phyloP scores from a whole-genome alignment of 176 grass and related monocot species.

The Zoysia japonica region DNA sequence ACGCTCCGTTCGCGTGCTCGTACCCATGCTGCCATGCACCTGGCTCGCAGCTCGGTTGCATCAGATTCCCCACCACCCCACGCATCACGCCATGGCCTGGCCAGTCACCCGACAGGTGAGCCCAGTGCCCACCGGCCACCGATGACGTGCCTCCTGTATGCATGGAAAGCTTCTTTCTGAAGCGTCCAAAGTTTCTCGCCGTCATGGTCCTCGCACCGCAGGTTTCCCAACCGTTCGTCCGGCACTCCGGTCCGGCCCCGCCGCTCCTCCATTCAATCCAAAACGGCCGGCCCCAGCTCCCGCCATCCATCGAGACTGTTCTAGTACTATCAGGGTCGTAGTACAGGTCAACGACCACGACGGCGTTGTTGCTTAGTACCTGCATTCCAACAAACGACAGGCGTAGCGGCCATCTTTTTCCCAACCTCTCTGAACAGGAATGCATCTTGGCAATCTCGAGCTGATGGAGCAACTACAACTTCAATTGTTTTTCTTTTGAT shows the following conservation, averaged over 20 bases:
- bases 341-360: slow-evolving; percentile 36
- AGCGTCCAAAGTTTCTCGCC: neutral
- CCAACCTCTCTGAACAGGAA: neutral
- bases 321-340: neutral
- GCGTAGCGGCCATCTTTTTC: slow-evolving; percentile 7
- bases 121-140: too few species aligned
- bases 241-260: neutral
- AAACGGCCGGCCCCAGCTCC: neutral
- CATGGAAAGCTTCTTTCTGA: neutral
- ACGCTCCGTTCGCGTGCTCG: neutral
- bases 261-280: slow-evolving; percentile 18
- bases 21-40: neutral
- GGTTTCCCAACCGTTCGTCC: slow-evolving; percentile 30
- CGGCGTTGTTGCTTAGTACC: neutral
- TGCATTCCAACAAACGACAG: slow-evolving; percentile 35
- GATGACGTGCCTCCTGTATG: neutral
- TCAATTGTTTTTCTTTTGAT: too few species aligned
- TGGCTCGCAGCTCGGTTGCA: neutral
- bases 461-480: neutral
- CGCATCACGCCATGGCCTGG: too few species aligned
- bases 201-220: neutral
- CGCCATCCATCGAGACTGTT: neutral
- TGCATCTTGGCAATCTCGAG: neutral
- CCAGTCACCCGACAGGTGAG: too few species aligned
- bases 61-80: neutral